Conservation (phyloP, 441 rosid species). For the Kokia cookei region DNA sequence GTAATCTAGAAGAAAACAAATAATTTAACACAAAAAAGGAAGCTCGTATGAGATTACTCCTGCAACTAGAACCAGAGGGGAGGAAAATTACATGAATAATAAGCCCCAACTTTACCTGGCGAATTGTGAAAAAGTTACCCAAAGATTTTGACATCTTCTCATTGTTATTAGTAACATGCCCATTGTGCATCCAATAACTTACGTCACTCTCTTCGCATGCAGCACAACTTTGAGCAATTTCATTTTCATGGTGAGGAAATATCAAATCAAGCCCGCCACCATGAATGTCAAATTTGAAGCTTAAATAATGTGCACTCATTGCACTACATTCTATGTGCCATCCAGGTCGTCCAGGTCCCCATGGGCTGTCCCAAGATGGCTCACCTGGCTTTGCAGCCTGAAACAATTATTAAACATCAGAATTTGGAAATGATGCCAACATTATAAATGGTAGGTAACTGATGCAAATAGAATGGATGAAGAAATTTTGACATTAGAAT, state of each 20-base stretch:
- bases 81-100: not conserved
- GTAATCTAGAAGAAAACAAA: constrained; percentile 48
- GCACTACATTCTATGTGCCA: constrained; percentile 99
- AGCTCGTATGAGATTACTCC: not conserved
- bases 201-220: constrained; percentile 60
- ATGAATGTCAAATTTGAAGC: constrained; percentile 76
- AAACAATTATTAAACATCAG: constrained; percentile 9
- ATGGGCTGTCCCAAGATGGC: constrained; percentile 82
- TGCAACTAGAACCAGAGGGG: not conserved
- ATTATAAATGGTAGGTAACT: not conserved
- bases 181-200: constrained; percentile 90
- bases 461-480: not conserved
- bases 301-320: constrained; percentile 79
- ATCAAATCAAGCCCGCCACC: constrained; percentile 92
- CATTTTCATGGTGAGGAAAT: constrained; percentile 95
- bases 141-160: constrained; percentile 93
- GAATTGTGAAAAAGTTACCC: constrained; percentile 72
- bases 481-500: not conserved
- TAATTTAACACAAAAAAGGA: not conserved
- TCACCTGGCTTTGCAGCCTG: constrained; percentile 92
- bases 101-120: constrained; percentile 40
- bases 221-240: constrained; percentile 83
- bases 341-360: constrained; percentile 95
- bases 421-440: not conserved
- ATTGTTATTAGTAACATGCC: constrained; percentile 76